Evolutionary conservation across 495 filamentous ascomycete species (phyloP), one percentile per base, ranked within the genome.

Genomic region (Parathielavia appendiculata): DNA sequence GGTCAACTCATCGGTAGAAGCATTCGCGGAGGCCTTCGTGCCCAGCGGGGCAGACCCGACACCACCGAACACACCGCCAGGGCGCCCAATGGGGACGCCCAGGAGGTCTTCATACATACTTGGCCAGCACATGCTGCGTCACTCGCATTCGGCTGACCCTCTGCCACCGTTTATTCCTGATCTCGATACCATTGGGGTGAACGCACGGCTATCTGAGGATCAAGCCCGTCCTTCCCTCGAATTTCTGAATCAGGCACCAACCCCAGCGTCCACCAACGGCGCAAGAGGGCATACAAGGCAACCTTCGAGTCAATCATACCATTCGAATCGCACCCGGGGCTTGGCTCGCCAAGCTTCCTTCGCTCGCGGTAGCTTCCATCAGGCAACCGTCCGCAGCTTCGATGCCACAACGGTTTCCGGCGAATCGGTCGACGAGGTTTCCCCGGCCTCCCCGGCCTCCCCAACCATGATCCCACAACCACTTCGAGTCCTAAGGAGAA

Each of bases 401-500:
- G 85, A 86, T 59, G 75, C 77, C 23, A 83, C 76, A 0, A 80
- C 78, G 0, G 75, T 76, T 38, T 85, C 84, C 9, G 79, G 72
- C 47, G 68, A 63, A 12, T 75, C 72, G 4, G 34, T 66, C 7
- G 66, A 68, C 17, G 63, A 71, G 26, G 26, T 6, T 30, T 30
- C 26, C 17, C 40, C 59, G 9, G 26, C 26, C 26, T 69, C 73
- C 0, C 71, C 73, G 40, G 63, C 26, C 26, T 69, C 73, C 0
- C 71, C 73, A 40, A 62, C 72, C 8, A 52, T 70, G 6, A 70
- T 77, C 46, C 77, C 78, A 0, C 67, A 70, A 22, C 79, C 80
- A n/a, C 69, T 79, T n/a, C 71, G 79, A 22, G 80, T 88, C 58
- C 83, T 98, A 41, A 83, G 93, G 56, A 82, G 93, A 66, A 83